phyloP scores from a whole-genome alignment of 2,329 filamentous ascomycete species.

The Fusarium stilboides region DNA sequence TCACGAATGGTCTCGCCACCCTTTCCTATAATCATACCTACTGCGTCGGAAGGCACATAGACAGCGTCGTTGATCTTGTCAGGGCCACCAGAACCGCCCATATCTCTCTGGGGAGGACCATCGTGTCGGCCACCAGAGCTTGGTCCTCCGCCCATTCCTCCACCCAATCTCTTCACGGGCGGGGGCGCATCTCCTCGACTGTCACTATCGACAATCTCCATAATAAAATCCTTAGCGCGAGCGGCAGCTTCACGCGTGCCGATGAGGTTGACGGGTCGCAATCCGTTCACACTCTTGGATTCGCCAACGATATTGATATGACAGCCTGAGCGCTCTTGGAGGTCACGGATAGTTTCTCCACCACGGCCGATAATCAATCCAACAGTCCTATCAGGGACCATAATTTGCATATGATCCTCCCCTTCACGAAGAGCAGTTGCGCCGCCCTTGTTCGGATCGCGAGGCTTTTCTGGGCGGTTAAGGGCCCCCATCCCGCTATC shows the following conservation, averaged over 20 bases:
- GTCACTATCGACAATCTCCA: slow-evolving; percentile 95
- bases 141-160: slow-evolving; percentile 44
- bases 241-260: slow-evolving; percentile 81
- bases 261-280: slow-evolving; percentile 92
- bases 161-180: slow-evolving; percentile 48
- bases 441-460: slow-evolving; percentile 58
- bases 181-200: slow-evolving; percentile 70
- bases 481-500: slow-evolving; percentile 73
- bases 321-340: slow-evolving; percentile 93
- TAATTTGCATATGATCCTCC: slow-evolving; percentile 91
- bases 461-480: slow-evolving; percentile 61
- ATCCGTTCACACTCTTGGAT: slow-evolving; percentile 91
- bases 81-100: slow-evolving; percentile 59
- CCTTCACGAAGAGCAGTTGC: slow-evolving; percentile 76
- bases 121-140: slow-evolving; percentile 51
- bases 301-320: slow-evolving; percentile 96
- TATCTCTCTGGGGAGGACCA: slow-evolving; percentile 52
- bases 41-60: slow-evolving; percentile 88
- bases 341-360: slow-evolving; percentile 91
- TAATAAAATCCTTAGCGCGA: slow-evolving; percentile 87
- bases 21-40: slow-evolving; percentile 97
- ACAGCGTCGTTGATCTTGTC: slow-evolving; percentile 88
- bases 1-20: slow-evolving; percentile 94
- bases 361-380: slow-evolving; percentile 94
- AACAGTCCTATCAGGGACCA: slow-evolving; percentile 94